These are phyloP conservation scores for Yamadazyma scolyti DNA, from an alignment of 805 yeast species.

Conservation along the genomic window DNA sequence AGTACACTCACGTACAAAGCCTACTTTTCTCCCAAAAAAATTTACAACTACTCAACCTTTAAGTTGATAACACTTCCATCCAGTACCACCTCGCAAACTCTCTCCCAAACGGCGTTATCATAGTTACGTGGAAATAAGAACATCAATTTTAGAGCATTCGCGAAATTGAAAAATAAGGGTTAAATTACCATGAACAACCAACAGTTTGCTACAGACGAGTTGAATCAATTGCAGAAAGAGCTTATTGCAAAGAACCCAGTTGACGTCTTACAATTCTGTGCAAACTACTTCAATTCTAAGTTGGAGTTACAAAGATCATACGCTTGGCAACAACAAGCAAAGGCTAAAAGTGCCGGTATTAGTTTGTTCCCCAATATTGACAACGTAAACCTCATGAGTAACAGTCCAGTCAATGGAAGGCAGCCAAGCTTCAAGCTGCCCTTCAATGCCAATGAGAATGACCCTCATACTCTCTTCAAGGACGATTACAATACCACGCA, in stretches of 20 bases:
- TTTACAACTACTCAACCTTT: too few species aligned
- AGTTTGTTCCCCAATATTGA: constrained; percentile 41
- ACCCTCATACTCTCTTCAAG: constrained; percentile 52
- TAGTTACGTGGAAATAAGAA: too few species aligned
- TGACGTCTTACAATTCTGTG: constrained; percentile 73
- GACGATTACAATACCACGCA: constrained; percentile 19
- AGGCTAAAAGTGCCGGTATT: constrained; percentile 49
- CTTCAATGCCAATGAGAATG: constrained; percentile 47
- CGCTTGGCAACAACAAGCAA: constrained; percentile 47
- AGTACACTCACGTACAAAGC: too few species aligned
- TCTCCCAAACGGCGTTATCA: too few species aligned
- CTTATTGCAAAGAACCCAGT: constrained; percentile 50
- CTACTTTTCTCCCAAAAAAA: too few species aligned
- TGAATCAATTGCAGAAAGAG: constrained; percentile 61
- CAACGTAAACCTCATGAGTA: constrained; percentile 22
- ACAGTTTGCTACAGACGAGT: constrained; percentile 40
- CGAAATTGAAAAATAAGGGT: background rate
- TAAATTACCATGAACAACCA: constrained; percentile 4
- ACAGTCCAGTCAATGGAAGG: constrained; percentile 27
- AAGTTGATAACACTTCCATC: too few species aligned
- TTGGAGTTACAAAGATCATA: constrained; percentile 57
- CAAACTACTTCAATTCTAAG: constrained; percentile 62
- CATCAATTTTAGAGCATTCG: too few species aligned
- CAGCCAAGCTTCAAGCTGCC: constrained; percentile 58
- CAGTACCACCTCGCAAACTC: too few species aligned